Percentiles rank a stretch among this genome's conserved stretches.
Conservation (phyloP, 768 basidiomycete species). For the Hortiboletus campestris region DNA sequence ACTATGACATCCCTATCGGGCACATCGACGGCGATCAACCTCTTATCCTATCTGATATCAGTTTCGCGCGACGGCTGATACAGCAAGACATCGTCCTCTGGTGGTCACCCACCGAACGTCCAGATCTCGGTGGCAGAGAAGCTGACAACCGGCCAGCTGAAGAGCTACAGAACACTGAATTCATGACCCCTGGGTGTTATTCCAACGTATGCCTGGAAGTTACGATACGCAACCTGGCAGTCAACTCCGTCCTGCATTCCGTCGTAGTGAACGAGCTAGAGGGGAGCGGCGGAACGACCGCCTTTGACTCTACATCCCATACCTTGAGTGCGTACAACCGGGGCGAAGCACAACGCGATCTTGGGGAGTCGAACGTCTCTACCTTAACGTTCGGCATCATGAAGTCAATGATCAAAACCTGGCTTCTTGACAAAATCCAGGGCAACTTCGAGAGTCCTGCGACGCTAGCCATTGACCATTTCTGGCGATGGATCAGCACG, state of each 20-base stretch:
- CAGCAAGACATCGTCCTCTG: constrained; percentile 91
- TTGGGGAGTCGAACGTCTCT: constrained; percentile 89
- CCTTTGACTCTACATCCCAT: constrained; percentile 90
- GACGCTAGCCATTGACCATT: constrained; percentile 79
- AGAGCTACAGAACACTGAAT: constrained; percentile 82
- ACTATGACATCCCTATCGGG: constrained; percentile 91
- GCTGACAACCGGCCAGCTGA: constrained; percentile 76
- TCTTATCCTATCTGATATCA: constrained; percentile 83
- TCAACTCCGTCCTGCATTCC: constrained; percentile 92
- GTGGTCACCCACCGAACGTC: constrained; percentile 90
- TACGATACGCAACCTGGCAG: constrained; percentile 86
- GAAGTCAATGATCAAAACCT: constrained; percentile 78
- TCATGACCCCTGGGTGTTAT: constrained; percentile 81
- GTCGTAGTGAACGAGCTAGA: constrained; percentile 96
- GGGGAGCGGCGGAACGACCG: constrained; percentile 89
- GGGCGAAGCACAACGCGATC: constrained; percentile 53
- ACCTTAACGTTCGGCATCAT: constrained; percentile 82
- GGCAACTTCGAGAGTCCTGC: constrained; percentile 65
- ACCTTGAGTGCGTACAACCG: constrained; percentile 89
- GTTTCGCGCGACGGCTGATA: constrained; percentile 82
- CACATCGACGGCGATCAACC: constrained; percentile 91
- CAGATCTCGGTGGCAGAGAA: constrained; percentile 93
- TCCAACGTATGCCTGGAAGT: constrained; percentile 91
- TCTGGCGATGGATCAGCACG: constrained; percentile 97
- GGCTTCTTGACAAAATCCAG: constrained; percentile 45